Evolutionary conservation across 768 basidiomycete genomes (phyloP), one percentile per base, ranked within the genome.

Genomic region (Lentinula sp.): DNA sequence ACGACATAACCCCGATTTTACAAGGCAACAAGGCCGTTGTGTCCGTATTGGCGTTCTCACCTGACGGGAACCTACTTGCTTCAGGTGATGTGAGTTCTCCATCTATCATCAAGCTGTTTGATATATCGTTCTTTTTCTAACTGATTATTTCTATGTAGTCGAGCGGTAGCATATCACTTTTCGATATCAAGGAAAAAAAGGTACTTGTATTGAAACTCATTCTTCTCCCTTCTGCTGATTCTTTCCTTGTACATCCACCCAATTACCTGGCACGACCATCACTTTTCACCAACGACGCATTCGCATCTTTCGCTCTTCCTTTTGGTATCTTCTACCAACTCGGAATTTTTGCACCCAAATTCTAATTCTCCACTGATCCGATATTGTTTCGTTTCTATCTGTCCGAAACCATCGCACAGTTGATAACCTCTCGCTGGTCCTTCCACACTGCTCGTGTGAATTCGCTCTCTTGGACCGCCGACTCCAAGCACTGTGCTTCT

Each of bases 391-490:
- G 3, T 34, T 52, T 11, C 37, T 53, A 23, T 23, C 23, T 23
- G 23, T 23, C 23, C 23, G 28, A 28, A 28, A 28, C 28, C 28
- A 4, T 39, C 6, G 37, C 37, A 31, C 67, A 91, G 89, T 65
- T 82, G 64, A 76, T 88, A 62, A 89, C 88, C 42, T 80, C 86
- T 3, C 84, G 86, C 60, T 98, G 96, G 96, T 83, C 89, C 7
- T 85, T 87, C 77, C 96, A 98, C 74, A 80, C 87, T 8, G 91
- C 85, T 0, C 86, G 92, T 32, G 83, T 98, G 62, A 83, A 87
- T 65, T 84, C 91, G 9, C 79, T 98, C 16, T 76, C 84, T 1
- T 95, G 90, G 86, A 85, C 89, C 6, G 65, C 83, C 5, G 86
- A 91, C 68, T 86, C 87, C 6, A 79, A 80, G 63, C 86, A 95